A percentile compares a stretch with the other conserved stretches of the same genome.
phyloP scores from a whole-genome alignment of 2,329 filamentous ascomycete species.

The Leptographium wingfieldii region DNA sequence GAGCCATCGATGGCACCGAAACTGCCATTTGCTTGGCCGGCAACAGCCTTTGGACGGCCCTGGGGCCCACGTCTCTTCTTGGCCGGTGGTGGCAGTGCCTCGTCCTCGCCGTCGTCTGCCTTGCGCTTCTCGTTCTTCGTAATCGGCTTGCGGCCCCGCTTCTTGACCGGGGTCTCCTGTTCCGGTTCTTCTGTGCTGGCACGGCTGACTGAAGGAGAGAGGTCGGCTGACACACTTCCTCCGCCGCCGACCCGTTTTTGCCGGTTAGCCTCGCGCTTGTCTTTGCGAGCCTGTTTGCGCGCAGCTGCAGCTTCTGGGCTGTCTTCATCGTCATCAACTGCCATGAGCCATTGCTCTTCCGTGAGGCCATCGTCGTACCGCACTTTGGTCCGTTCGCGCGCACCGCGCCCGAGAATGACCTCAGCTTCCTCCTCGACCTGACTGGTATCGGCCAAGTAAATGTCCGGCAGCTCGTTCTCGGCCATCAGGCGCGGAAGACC shows the following conservation, averaged over 20 bases:
- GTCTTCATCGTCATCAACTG: slow-evolving; percentile 93
- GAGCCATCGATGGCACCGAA: slow-evolving; percentile 32
- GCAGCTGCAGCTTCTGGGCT: slow-evolving; percentile 84
- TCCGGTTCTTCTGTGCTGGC: slow-evolving; percentile 74
- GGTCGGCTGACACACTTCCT: slow-evolving; percentile 32
- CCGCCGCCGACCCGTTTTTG: slow-evolving; percentile 38
- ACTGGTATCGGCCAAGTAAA: slow-evolving; percentile 81
- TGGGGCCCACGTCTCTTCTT: slow-evolving; percentile 68
- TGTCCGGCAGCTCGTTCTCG: slow-evolving; percentile 82
- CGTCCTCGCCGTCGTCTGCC: slow-evolving; percentile 63
- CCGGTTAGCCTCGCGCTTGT: slow-evolving; percentile 66
- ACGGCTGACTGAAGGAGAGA: slow-evolving; percentile 66
- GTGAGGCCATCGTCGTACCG: slow-evolving; percentile 95
- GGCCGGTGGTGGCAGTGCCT: slow-evolving; percentile 60
- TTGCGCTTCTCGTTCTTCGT: slow-evolving; percentile 76
- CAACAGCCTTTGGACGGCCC: slow-evolving; percentile 51
- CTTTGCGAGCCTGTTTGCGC: slow-evolving; percentile 75
- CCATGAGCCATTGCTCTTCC: slow-evolving; percentile 97
- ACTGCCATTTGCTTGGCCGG: slow-evolving; percentile 16
- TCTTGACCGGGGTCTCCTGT: slow-evolving; percentile 60
- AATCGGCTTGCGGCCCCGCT: slow-evolving; percentile 71
- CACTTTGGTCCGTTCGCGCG: slow-evolving; percentile 86
- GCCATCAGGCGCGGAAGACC: slow-evolving; percentile 66
- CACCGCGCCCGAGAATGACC: slow-evolving; percentile 67
- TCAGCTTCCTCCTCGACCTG: slow-evolving; percentile 74